Percentiles rank a stretch among this genome's conserved stretches.
These are phyloP conservation scores for Solanum bukasovii DNA, from an alignment of 257 asterid genomes.

Conservation along the genomic window DNA sequence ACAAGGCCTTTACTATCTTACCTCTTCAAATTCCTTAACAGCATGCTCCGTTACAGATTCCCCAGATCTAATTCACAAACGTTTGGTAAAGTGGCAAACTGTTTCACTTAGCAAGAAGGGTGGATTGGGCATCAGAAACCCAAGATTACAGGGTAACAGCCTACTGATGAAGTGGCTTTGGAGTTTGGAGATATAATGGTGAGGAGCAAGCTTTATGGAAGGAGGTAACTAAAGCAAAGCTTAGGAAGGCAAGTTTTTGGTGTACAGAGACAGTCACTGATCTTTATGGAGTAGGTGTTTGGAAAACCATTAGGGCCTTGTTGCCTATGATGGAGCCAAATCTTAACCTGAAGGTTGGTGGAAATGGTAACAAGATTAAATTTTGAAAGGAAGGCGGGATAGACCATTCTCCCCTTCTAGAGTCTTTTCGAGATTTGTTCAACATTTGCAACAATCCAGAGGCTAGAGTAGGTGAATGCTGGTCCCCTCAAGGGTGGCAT, in stretches of 20 bases:
- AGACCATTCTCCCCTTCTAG: not conserved
- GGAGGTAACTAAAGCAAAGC: not conserved
- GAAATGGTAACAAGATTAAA: not conserved
- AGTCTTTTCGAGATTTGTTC: not conserved
- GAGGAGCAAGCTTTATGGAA: not conserved
- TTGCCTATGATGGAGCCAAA: not conserved
- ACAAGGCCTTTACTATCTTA: too few relatives aligned
- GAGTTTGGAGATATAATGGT: not conserved
- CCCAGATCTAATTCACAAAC: too few relatives aligned
- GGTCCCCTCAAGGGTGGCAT: not conserved
- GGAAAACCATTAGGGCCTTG: not conserved
- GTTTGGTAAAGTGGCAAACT: not conserved
- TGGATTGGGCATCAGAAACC: not conserved
- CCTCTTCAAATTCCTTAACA: too few relatives aligned
- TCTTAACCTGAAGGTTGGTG: not conserved
- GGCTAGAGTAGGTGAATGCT: not conserved
- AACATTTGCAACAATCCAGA: not conserved
- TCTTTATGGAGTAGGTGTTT: not conserved
- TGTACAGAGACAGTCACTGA: not conserved
- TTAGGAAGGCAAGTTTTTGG: not conserved
- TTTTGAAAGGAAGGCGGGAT: not conserved
- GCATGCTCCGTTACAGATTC: too few relatives aligned
- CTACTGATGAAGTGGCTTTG: not conserved
- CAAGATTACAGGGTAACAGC: not conserved
- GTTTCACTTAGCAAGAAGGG: not conserved